Conservation (phyloP, 2,329 filamentous ascomycete species). For the Trichoderma simmonsii region DNA sequence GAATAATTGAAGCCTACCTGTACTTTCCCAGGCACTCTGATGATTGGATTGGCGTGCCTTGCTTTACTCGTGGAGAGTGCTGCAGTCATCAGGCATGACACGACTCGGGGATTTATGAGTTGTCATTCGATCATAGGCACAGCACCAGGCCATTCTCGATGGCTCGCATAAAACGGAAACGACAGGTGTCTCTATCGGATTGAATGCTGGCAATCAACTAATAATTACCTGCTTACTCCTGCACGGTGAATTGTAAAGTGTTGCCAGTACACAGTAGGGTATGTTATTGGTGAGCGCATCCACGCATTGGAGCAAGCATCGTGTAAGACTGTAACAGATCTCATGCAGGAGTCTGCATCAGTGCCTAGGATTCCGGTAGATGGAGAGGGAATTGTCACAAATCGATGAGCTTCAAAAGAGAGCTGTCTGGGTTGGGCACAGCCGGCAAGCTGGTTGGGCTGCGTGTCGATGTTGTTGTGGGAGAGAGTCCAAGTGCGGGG, state of each 20-base stretch:
- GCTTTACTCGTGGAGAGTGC: not conserved
- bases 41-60: constrained; percentile 15
- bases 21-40: not conserved
- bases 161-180: not conserved
- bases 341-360: constrained; percentile 5
- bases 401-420: not conserved
- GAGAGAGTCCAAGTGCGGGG: constrained; percentile 11
- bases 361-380: not conserved
- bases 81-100: constrained; percentile 1
- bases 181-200: not conserved
- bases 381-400: not conserved
- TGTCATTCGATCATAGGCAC: not conserved
- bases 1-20: not conserved
- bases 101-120: constrained; percentile 1
- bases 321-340: not conserved
- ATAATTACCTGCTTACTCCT: not conserved
- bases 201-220: not conserved
- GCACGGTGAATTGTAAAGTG: constrained; percentile 2
- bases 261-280: not conserved
- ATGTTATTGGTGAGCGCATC: not conserved
- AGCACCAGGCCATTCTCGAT: not conserved
- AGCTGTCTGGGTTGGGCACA: constrained; percentile 7
- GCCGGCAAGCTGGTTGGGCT: constrained; percentile 2
- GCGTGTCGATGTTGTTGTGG: not conserved
- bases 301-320: not conserved